Percentiles rank a stretch among this genome's conserved stretches.
These are phyloP conservation scores for Amanita thiersii DNA, from an alignment of 768 basidiomycete genomes.

Conservation along the genomic window DNA sequence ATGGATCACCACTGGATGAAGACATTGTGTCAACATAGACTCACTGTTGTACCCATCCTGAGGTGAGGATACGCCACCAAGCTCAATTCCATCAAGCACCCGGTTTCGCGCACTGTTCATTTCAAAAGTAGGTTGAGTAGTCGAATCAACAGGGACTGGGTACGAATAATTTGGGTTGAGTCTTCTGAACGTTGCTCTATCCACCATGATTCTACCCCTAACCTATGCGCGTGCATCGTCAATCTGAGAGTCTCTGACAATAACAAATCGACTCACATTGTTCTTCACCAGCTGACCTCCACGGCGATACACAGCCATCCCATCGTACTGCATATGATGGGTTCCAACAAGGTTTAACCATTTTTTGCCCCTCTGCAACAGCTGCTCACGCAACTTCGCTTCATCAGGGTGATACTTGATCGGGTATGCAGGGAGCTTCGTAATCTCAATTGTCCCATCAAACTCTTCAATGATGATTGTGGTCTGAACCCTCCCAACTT, in stretches of 20 bases:
- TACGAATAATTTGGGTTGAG: constrained; percentile 43
- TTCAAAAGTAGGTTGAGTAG: background rate
- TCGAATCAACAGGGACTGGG: constrained; percentile 26
- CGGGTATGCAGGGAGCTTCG: constrained; percentile 42
- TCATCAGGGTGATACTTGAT: constrained; percentile 42
- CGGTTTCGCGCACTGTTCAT: background rate
- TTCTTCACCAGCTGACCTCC: constrained; percentile 34
- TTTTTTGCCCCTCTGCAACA: constrained; percentile 45
- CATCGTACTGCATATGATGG: constrained; percentile 51
- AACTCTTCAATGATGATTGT: constrained; percentile 32
- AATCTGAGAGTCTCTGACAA: constrained; percentile 1
- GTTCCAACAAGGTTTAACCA: constrained; percentile 47
- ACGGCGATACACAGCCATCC: constrained; percentile 34
- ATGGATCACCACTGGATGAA: no score
- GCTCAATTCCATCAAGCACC: background rate
- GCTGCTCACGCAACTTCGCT: constrained; percentile 27
- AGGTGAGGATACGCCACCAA: no score
- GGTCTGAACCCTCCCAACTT: constrained; percentile 32
- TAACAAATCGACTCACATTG: constrained; percentile 27
- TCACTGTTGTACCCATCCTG: no score
- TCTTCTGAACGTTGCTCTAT: constrained; percentile 45
- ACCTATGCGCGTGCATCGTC: constrained; percentile 24
- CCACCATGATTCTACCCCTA: constrained; percentile 53
- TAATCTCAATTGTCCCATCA: constrained; percentile 44
- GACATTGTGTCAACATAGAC: no score